phyloP scores from a whole-genome alignment of 2,329 filamentous ascomycete species.

The Claviceps cyperi region DNA sequence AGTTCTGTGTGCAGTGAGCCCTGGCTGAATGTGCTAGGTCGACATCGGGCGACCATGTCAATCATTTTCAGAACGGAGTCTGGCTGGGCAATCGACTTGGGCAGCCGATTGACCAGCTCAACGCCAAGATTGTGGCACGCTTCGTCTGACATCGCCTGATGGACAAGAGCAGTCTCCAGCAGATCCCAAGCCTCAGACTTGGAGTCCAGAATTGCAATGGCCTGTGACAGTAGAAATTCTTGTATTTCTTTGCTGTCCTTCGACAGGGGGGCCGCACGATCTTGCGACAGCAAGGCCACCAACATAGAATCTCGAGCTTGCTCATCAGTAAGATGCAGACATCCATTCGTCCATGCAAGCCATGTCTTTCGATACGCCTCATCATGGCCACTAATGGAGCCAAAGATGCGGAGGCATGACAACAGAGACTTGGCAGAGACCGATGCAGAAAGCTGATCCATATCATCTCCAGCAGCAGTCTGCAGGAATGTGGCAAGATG shows the following conservation, averaged over 20 bases:
- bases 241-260: slow-evolving; percentile 29
- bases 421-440: slow-evolving; percentile 54
- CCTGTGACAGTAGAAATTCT: slow-evolving; percentile 27
- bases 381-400: slow-evolving; percentile 25
- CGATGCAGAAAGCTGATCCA: slow-evolving; percentile 47
- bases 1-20: slow-evolving; percentile 33
- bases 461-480: slow-evolving; percentile 37
- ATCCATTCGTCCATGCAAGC: slow-evolving; percentile 26
- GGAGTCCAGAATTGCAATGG: slow-evolving; percentile 23
- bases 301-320: slow-evolving; percentile 19
- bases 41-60: slow-evolving; percentile 31
- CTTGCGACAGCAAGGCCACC: slow-evolving; percentile 31
- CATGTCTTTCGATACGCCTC: slow-evolving; percentile 28
- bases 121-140: slow-evolving; percentile 19
- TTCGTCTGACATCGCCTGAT: slow-evolving; percentile 24
- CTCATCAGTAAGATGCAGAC: slow-evolving; percentile 21
- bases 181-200: slow-evolving; percentile 26
- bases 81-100: slow-evolving; percentile 14
- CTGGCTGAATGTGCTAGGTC: slow-evolving; percentile 28
- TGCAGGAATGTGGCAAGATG: slow-evolving; percentile 30
- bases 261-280: slow-evolving; percentile 24
- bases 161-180: slow-evolving; percentile 32
- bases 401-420: slow-evolving; percentile 45
- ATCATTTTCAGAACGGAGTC: slow-evolving; percentile 28
- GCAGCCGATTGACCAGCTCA: slow-evolving; percentile 21